Evolutionary conservation across 345 rosid genomes (phyloP).

Genomic region (Theobroma cacao): DNA sequence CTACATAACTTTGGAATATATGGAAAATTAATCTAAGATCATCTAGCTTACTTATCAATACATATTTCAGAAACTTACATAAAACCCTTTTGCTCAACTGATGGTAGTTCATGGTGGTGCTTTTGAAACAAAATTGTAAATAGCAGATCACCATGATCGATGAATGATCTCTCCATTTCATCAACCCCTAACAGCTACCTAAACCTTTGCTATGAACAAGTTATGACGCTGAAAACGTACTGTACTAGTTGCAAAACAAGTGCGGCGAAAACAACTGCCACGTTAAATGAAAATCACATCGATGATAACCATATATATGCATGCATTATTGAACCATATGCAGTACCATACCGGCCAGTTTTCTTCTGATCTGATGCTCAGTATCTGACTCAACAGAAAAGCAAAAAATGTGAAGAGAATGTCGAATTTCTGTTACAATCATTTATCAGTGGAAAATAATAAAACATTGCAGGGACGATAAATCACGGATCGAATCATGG

Average conservation of each 20-base stretch:
- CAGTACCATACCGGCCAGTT: background rate
- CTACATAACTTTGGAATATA: too few relatives aligned
- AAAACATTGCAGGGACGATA: background rate
- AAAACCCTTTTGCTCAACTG: background rate
- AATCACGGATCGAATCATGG: background rate
- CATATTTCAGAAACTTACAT: too few relatives aligned
- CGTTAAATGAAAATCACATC: slow-evolving; percentile 4
- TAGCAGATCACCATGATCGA: background rate
- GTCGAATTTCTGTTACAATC: background rate
- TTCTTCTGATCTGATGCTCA: background rate
- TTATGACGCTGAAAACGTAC: background rate
- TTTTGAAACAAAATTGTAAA: background rate
- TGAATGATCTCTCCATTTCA: background rate
- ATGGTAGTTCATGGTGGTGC: background rate
- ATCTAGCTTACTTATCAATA: too few relatives aligned
- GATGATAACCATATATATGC: background rate
- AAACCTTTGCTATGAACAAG: background rate
- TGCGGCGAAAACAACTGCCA: background rate
- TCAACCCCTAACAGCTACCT: background rate
- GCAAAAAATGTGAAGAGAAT: background rate
- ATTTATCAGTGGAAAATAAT: background rate
- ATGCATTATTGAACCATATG: background rate
- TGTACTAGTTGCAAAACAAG: background rate
- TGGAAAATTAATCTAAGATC: too few relatives aligned
- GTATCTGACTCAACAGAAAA: background rate